These are phyloP conservation scores for Sextonia rubra DNA, from an alignment of 164 flowering plant species.

Conservation along the genomic window DNA sequence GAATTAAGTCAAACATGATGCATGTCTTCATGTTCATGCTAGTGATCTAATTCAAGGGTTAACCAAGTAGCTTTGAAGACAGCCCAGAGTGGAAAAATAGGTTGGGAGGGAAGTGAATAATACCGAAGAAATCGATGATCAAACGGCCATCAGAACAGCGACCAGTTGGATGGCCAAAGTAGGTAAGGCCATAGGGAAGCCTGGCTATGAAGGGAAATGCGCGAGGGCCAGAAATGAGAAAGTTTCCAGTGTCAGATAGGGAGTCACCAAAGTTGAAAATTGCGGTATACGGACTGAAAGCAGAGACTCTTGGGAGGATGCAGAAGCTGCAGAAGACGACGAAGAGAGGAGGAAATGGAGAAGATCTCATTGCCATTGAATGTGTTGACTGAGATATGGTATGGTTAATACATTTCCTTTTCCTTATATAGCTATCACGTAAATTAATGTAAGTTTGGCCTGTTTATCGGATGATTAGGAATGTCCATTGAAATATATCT, in stretches of 20 bases:
- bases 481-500: no score
- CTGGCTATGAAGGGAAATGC: slow-evolving; percentile 28
- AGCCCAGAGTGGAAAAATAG: no score
- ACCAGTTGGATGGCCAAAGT: slow-evolving; percentile 42
- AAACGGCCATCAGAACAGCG: slow-evolving; percentile 61
- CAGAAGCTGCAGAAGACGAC: not conserved
- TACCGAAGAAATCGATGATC: slow-evolving; percentile 56
- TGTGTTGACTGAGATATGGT: not conserved
- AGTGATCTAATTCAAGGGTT: no score
- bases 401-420: no score
- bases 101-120: not conserved
- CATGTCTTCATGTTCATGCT: no score
- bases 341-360: not conserved
- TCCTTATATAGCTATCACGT: no score
- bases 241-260: slow-evolving; percentile 54
- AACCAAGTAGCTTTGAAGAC: no score
- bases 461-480: no score
- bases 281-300: slow-evolving; percentile 23
- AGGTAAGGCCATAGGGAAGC: slow-evolving; percentile 53
- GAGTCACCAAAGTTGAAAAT: slow-evolving; percentile 61
- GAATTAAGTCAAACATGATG: no score
- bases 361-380: not conserved
- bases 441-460: no score
- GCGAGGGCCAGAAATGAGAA: slow-evolving; percentile 26
- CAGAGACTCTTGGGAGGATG: slow-evolving; percentile 2